A percentile compares a stretch with the other conserved stretches of the same genome.
Evolutionary conservation across 768 basidiomycete species (phyloP).

Genomic region (Coprinopsis strossmayeri): DNA sequence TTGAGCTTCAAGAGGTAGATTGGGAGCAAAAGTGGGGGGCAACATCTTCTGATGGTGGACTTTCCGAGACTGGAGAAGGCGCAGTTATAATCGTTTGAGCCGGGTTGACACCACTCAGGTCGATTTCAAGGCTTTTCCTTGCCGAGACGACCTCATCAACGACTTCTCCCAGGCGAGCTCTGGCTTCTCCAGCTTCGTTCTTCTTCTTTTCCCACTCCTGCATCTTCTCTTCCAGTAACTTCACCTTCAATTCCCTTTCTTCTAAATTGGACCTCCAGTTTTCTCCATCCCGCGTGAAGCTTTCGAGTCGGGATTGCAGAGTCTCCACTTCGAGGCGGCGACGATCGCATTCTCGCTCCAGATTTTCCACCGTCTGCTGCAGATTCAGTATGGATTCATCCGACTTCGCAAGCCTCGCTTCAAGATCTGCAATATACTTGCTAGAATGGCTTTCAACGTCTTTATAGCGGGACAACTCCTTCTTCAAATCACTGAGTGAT

Average conservation of each 20-base stretch:
- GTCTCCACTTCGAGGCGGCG: conserved; percentile 65
- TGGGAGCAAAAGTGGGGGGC: conserved; percentile 17
- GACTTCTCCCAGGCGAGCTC: conserved; percentile 58
- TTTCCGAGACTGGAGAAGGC: conserved; percentile 20
- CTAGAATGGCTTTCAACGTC: conserved; percentile 67
- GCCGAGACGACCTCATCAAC: conserved; percentile 69
- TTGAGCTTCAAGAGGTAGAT: conserved; percentile 46
- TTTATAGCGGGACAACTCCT: conserved; percentile 73
- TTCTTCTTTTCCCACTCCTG: conserved; percentile 71
- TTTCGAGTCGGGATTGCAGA: conserved; percentile 66
- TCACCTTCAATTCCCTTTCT: conserved; percentile 69
- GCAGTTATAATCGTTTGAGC: conserved; percentile 21
- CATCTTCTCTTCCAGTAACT: conserved; percentile 73
- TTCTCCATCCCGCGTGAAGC: conserved; percentile 66
- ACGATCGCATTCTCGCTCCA: conserved; percentile 74
- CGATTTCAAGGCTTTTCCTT: conserved; percentile 56
- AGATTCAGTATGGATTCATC: conserved; percentile 72
- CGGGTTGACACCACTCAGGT: conserved; percentile 22
- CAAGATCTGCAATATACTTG: conserved; percentile 83
- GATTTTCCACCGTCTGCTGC: conserved; percentile 61
- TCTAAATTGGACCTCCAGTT: conserved; percentile 84
- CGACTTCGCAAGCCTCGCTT: conserved; percentile 68
- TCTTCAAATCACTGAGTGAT: conserved; percentile 76
- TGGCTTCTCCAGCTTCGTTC: conserved; percentile 58
- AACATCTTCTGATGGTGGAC: conserved; percentile 9